Conservation (phyloP, 2,329 filamentous ascomycete species). For the Diaporthe capsici region DNA sequence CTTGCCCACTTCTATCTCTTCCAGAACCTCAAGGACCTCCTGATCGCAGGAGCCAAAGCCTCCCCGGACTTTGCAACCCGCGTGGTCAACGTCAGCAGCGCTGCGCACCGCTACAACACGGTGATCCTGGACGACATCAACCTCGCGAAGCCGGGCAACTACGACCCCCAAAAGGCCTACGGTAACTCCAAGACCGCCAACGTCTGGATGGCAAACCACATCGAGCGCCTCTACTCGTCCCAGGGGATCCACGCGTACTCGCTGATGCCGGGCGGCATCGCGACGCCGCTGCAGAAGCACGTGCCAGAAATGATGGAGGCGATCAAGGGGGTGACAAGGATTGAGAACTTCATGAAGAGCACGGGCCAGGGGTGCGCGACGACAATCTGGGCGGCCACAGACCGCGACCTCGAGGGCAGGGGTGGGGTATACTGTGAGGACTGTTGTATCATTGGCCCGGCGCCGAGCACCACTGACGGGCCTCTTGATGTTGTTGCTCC, state of each 20-base stretch:
- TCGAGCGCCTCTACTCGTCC: slow-evolving; percentile 59
- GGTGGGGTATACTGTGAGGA: slow-evolving; percentile 59
- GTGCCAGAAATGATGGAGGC: slow-evolving; percentile 42
- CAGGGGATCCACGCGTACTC: slow-evolving; percentile 57
- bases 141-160: slow-evolving; percentile 50
- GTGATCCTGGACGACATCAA: slow-evolving; percentile 58
- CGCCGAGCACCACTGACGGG: slow-evolving; percentile 34
- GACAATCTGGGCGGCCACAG: slow-evolving; percentile 55
- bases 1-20: slow-evolving; percentile 67
- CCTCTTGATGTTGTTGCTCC: slow-evolving; percentile 1
- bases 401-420: slow-evolving; percentile 55
- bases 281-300: slow-evolving; percentile 49
- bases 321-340: slow-evolving; percentile 39
- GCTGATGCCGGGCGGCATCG: slow-evolving; percentile 61
- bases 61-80: slow-evolving; percentile 54
- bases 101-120: slow-evolving; percentile 53
- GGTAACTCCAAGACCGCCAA: slow-evolving; percentile 61
- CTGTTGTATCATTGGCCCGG: slow-evolving; percentile 51
- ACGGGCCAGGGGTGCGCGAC: slow-evolving; percentile 60
- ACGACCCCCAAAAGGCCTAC: slow-evolving; percentile 55
- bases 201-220: slow-evolving; percentile 61
- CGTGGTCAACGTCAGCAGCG: slow-evolving; percentile 60
- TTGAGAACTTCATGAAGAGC: slow-evolving; percentile 48
- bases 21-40: slow-evolving; percentile 59
- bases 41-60: slow-evolving; percentile 56